phyloP scores from a whole-genome alignment of 2,329 filamentous ascomycete species.

The Ascochyta clinopodiicola region DNA sequence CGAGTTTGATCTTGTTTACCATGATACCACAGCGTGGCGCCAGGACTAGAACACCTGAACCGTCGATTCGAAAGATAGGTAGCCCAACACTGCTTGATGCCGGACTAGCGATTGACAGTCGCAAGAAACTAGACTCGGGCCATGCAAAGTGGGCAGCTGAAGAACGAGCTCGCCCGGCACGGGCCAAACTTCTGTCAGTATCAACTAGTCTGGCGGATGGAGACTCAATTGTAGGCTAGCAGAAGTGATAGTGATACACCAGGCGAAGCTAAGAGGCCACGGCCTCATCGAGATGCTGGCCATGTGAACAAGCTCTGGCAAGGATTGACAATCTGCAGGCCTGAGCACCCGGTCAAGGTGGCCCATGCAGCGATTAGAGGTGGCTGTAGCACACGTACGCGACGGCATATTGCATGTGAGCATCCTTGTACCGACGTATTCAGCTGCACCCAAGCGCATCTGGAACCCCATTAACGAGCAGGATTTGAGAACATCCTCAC shows the following conservation, averaged over 20 bases:
- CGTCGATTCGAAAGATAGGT: conserved; percentile 3
- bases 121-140: conserved; percentile 12
- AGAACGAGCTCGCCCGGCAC: conserved; percentile 9
- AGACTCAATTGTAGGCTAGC: conserved; percentile 12
- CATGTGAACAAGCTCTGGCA: not conserved
- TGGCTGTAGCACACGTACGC: conserved; percentile 11
- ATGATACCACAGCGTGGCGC: conserved; percentile 15
- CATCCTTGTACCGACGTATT: conserved; percentile 1
- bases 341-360: conserved; percentile 4
- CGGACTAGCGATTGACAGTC: conserved; percentile 16
- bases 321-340: conserved; percentile 9
- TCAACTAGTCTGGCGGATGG: conserved; percentile 6
- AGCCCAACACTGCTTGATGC: conserved; percentile 15
- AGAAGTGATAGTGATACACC: conserved; percentile 17
- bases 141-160: conserved; percentile 5
- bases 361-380: conserved; percentile 6
- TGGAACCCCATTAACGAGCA: not conserved
- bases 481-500: not conserved
- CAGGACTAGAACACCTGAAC: conserved; percentile 10
- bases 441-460: conserved; percentile 3
- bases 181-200: conserved; percentile 12
- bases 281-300: conserved; percentile 9
- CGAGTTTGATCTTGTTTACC: conserved; percentile 13
- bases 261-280: conserved; percentile 6
- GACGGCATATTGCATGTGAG: conserved; percentile 5